Base-by-base conservation (phyloP, 2,329 filamentous ascomycete genomes). In the Pochonia chlamydosporia region DNA sequence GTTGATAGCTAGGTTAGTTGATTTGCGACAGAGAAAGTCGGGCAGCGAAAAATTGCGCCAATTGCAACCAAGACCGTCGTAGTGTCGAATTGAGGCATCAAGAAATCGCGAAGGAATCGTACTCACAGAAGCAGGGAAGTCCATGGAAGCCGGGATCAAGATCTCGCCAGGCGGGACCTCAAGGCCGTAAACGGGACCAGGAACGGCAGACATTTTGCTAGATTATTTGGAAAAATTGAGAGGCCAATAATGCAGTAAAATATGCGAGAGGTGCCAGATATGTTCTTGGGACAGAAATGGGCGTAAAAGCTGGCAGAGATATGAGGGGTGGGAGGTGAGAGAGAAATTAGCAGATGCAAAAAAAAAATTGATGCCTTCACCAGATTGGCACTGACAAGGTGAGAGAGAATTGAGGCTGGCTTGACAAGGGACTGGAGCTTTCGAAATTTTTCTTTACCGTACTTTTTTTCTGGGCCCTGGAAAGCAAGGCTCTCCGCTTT, bases 101-200 rank as follows among this genome's bases (percentile, higher is more conserved):
- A 13, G 5, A 43, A 44, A 31, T 28, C n/a, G n/a, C n/a, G 42
- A 14, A 39, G 37, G n/a, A 42, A 47, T 52, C 44, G 43, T 47
- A 80, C 87, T 77, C 76, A 95, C 89, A 67, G 87, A 87, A 51
- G 89, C 88, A 64, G 88, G 87, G 61, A 92, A 85, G 57, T 92
- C 84, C 54, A 84, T 78, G 54, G 83, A 75, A 49, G 88, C 89
- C 56, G 89, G 85, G 59, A 96, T 82, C 67, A 93, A 75, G 66
- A 89, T 75, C 70, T 89, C 88, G 63, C 87, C 89, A 59, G 88
- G 79, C 59, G 90, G 90, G 70, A 97, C 87, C 76, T 89, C 84
- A 58, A 96, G 85, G 71, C 91, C 90, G 68, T 93, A 99, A 66
- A 97, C 78, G 67, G 87, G 88, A 69, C 93, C 87, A 55, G 80